Evolutionary conservation across 2,329 filamentous ascomycete genomes (phyloP).

Genomic region (Trichoderma endophyticum): DNA sequence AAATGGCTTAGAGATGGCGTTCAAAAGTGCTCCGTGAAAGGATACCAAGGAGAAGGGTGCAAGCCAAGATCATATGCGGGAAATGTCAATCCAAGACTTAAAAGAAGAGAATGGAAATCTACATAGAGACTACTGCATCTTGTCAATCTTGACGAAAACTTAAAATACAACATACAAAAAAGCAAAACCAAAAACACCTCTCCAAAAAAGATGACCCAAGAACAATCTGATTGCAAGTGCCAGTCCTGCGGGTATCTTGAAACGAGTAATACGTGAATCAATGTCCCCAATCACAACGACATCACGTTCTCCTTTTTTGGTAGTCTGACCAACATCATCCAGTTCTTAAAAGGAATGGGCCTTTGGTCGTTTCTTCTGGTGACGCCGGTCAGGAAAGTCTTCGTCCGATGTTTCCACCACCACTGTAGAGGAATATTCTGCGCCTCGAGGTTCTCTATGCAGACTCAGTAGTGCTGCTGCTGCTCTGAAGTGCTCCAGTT

Average conservation of each 20-base stretch:
- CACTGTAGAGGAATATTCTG: background rate
- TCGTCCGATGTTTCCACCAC: background rate
- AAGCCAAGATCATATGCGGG: background rate
- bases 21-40: background rate
- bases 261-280: background rate
- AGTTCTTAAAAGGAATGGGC: conserved; percentile 3
- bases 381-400: background rate
- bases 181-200: background rate
- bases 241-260: conserved; percentile 7
- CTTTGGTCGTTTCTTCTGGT: conserved; percentile 17
- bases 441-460: conserved; percentile 3
- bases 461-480: conserved; percentile 20
- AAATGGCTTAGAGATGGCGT: background rate
- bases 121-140: background rate
- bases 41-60: too few relatives aligned
- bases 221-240: conserved; percentile 2
- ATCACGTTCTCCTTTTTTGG: background rate
- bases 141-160: background rate
- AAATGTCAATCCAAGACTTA: background rate
- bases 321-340: background rate
- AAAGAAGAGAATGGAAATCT: background rate
- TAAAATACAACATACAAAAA: background rate
- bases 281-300: background rate
- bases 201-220: background rate
- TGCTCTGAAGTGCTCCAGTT: conserved; percentile 16